Evolutionary conservation across 2,329 filamentous ascomycete genomes (phyloP), one percentile per base, ranked within the genome.

Genomic region (Phoma sp.): DNA sequence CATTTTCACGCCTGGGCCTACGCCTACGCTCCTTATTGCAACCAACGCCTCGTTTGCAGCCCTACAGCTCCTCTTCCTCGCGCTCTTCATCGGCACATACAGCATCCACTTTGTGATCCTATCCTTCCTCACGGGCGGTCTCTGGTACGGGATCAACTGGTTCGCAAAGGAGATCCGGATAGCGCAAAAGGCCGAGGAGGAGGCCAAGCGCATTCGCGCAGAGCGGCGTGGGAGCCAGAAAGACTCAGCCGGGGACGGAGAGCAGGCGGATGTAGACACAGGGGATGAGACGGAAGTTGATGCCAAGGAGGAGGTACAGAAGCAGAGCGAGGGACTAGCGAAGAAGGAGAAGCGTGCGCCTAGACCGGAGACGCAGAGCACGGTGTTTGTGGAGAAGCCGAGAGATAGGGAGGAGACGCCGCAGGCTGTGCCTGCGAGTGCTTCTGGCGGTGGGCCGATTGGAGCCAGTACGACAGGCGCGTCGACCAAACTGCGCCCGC

Each of bases 71-170:
- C 82, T 96, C 34, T 87, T 98, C 63, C 77, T 91, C 61, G 75
- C 78, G 47, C 88, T 99, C 58, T 84, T 98, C 46, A 56, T 92
- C 63, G 88, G 86, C 51, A 99, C 93, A 7, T 87, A 89, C 76
- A 96, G 90, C 78, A 84, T 96, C 60, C 95, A 98, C 81, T 96
- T 97, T 70, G 74, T 92, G 59, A 82, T 93, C 53, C 84, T 99
- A 5, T 96, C 91, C 11, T 68, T 87, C 53, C 81, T 99, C 9
- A 91, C 87, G 60, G 93, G 80, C 26, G 90, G 90, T 4, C 82
- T 98, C 29, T 99, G 95, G 95, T 92, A 85, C 80, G 86, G 90
- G 52, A 93, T 98, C 78, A 98, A 98, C 83, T 99, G 95, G 95
- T 98, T 99, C 71, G 92, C 91, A 49, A 78, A 78, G 38, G 93